Evolutionary conservation across 306 rosid species (phyloP), one percentile per base, ranked within the genome.

Genomic region (Canavalia gladiata): DNA sequence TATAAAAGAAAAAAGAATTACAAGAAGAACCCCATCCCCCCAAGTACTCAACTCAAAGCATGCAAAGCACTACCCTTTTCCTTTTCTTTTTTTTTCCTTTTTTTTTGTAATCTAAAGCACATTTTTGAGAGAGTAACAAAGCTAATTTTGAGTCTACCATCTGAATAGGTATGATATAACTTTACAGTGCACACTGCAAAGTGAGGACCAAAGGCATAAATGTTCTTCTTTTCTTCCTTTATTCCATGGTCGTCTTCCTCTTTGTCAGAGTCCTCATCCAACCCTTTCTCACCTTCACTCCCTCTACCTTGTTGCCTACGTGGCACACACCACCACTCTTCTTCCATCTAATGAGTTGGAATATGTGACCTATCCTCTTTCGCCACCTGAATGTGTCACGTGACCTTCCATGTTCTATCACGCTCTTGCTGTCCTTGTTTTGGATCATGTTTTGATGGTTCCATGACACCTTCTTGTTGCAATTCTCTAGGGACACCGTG

Each of bases 251-350:
- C 86, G 89, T 76, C 86, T 85, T 88, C 71, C 88, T 93, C 94
- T 88, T 93, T 88, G 94, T 93, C 83, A 91, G 92, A 79, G 86
- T 84, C 88, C 90, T 93, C 83, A 92, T 87, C 99, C 98, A 96
- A 58, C 92, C 86, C 74, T 90, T 96, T 86, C 95, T 92, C 62
- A 85, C 94, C 77, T 93, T 96, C 65, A 80, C 94, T 67, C 97
- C 94, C 35, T 96, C 99, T 39, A 83, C 89, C 83, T 91, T 91
- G 90, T 34, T 84, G 86, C 88, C 74, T 37, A 93, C 96, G 75
- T 92, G 97, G 95, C 94, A 86, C 72, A 70, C 94, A 46, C 79
- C 87, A 49, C 86, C 86, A 58, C 91, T 88, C 82, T 90, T 92
- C 87, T 89, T 93, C 98, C 97, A 91, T 80, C 91, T 82, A 67